These are phyloP conservation scores for Claviceps sp. DNA, from an alignment of 2,329 filamentous ascomycete species.

Conservation along the genomic window DNA sequence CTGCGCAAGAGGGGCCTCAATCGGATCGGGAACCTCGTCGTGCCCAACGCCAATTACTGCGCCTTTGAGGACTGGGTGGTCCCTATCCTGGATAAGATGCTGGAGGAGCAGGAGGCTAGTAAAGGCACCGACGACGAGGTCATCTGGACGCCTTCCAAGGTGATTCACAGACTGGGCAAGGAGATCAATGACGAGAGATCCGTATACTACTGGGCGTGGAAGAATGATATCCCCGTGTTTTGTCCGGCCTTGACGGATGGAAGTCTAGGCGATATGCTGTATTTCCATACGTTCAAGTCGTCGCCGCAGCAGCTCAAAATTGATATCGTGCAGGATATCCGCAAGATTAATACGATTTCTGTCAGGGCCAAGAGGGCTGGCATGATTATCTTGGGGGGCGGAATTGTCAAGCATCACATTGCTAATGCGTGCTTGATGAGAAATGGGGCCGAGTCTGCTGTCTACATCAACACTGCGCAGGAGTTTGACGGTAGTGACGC, in stretches of 20 bases:
- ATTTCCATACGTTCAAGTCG: slow-evolving; percentile 91
- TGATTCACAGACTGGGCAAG: slow-evolving; percentile 78
- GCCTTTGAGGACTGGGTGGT: slow-evolving; percentile 96
- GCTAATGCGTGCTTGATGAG: slow-evolving; percentile 96
- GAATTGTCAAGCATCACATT: slow-evolving; percentile 96
- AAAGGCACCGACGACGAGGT: slow-evolving; percentile 56
- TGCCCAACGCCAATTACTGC: slow-evolving; percentile 93
- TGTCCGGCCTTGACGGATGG: slow-evolving; percentile 93
- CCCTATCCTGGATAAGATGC: slow-evolving; percentile 87
- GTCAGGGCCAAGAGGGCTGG: slow-evolving; percentile 78
- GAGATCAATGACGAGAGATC: slow-evolving; percentile 89
- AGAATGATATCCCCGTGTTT: slow-evolving; percentile 94
- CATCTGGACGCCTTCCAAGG: slow-evolving; percentile 85
- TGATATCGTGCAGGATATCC: slow-evolving; percentile 89
- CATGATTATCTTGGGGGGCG: slow-evolving; percentile 91
- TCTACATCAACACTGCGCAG: slow-evolving; percentile 95
- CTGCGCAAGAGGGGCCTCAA: slow-evolving; percentile 82
- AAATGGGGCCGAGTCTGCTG: slow-evolving; percentile 90
- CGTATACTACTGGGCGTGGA: slow-evolving; percentile 95
- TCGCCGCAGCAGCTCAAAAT: slow-evolving; percentile 70
- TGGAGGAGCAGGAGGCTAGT: slow-evolving; percentile 80
- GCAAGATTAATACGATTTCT: slow-evolving; percentile 81
- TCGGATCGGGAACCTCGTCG: slow-evolving; percentile 87
- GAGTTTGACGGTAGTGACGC: slow-evolving; percentile 98
- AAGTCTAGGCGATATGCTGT: slow-evolving; percentile 92